Percentiles rank a stretch among this genome's conserved stretches.
Evolutionary conservation across 2,329 filamentous ascomycete genomes (phyloP).

Genomic region (Neoarthrinium moseri): DNA sequence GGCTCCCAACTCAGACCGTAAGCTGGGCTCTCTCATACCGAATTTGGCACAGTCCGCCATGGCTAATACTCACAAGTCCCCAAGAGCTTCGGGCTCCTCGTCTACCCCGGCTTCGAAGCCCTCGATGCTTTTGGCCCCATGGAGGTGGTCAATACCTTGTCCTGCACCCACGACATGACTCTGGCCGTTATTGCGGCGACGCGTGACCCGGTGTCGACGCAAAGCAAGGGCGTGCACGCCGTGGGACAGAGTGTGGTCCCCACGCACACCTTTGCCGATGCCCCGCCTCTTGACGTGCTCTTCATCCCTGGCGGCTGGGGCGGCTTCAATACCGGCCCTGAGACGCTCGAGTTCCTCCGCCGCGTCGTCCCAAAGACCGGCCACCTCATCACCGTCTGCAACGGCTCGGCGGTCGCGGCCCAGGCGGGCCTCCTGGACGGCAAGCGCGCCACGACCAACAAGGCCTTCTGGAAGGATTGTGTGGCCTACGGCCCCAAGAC

Average conservation of each 20-base stretch:
- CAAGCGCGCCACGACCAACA: conserved; percentile 60
- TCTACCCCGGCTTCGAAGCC: conserved; percentile 5
- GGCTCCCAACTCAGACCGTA: not conserved
- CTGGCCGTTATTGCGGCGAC: conserved; percentile 1
- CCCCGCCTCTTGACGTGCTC: conserved; percentile 33
- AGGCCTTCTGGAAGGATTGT: conserved; percentile 46
- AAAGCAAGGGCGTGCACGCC: conserved; percentile 1
- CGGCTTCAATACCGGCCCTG: conserved; percentile 21
- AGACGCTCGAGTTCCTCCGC: conserved; percentile 39
- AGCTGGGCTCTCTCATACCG: not conserved
- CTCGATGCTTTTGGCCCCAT: conserved; percentile 7
- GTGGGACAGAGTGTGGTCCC: conserved; percentile 12
- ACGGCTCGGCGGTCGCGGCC: conserved; percentile 54
- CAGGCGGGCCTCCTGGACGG: conserved; percentile 56
- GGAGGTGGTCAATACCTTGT: conserved; percentile 3
- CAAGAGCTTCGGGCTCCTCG: conserved; percentile 2
- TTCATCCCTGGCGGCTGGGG: conserved; percentile 38
- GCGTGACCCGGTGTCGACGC: conserved; percentile 1
- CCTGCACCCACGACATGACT: not conserved
- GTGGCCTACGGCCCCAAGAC: conserved; percentile 40
- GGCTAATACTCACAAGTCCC: not conserved
- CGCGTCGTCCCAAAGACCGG: conserved; percentile 39
- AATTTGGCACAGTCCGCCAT: not conserved
- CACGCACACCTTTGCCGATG: conserved; percentile 35
- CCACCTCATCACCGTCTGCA: conserved; percentile 62